Conservation (phyloP, 2,329 filamentous ascomycete species). For the Talaromyces verruculosus region DNA sequence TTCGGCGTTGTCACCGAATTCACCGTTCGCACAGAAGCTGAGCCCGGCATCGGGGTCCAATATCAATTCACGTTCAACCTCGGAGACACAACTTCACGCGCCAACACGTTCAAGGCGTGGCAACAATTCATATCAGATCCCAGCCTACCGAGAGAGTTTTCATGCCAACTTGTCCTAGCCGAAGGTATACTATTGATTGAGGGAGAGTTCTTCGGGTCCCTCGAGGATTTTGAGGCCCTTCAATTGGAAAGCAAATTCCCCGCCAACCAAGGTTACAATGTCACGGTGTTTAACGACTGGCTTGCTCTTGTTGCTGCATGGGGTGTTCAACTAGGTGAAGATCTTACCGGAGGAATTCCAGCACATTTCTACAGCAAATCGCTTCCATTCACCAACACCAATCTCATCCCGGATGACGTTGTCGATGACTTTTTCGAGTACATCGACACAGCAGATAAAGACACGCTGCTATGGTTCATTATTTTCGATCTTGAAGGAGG, state of each 20-base stretch:
- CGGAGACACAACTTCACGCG: slow-evolving; percentile 50
- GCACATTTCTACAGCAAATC: slow-evolving; percentile 58
- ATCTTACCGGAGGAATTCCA: slow-evolving; percentile 41
- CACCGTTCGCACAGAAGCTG: slow-evolving; percentile 38
- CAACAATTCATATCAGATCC: slow-evolving; percentile 58
- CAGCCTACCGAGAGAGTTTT: slow-evolving; percentile 58
- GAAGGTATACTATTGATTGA: slow-evolving; percentile 58
- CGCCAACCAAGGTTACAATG: slow-evolving; percentile 23
- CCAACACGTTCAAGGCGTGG: slow-evolving; percentile 57
- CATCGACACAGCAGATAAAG: slow-evolving; percentile 51
- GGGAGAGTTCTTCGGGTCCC: slow-evolving; percentile 62
- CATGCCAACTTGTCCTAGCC: slow-evolving; percentile 57
- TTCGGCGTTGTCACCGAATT: slow-evolving; percentile 44
- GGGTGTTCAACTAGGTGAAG: slow-evolving; percentile 30
- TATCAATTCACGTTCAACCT: slow-evolving; percentile 59
- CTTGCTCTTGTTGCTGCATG: slow-evolving; percentile 30
- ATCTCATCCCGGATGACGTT: slow-evolving; percentile 48
- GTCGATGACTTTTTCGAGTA: slow-evolving; percentile 56
- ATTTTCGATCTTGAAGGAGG: slow-evolving; percentile 65
- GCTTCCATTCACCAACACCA: slow-evolving; percentile 53
- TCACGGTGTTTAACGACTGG: slow-evolving; percentile 33
- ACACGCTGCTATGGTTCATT: slow-evolving; percentile 59
- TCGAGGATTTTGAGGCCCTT: slow-evolving; percentile 54
- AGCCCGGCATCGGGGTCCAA: slow-evolving; percentile 53
- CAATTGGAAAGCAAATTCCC: slow-evolving; percentile 31